A percentile compares a stretch with the other conserved stretches of the same genome.
phyloP scores from a whole-genome alignment of 75 land plant genomes.

The Larix kaempferi region DNA sequence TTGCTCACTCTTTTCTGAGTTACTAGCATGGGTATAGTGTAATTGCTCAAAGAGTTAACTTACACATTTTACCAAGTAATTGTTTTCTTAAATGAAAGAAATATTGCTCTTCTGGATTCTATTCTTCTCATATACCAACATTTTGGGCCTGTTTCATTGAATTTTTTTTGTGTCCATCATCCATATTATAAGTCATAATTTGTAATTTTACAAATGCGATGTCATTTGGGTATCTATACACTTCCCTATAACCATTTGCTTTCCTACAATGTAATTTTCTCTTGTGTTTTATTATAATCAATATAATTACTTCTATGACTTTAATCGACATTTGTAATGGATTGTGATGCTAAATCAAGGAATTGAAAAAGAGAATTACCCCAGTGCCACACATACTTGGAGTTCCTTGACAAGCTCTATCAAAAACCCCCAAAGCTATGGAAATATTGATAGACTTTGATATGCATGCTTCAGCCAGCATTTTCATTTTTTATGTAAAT shows the following conservation, averaged over 20 bases:
- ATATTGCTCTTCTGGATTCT: background rate
- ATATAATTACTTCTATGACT: background rate
- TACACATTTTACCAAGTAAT: background rate
- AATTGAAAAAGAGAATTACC: too few relatives aligned
- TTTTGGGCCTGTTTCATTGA: background rate
- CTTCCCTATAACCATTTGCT: background rate
- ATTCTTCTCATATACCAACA: background rate
- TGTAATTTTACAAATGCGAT: too few relatives aligned
- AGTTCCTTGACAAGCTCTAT: too few relatives aligned
- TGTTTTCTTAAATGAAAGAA: background rate
- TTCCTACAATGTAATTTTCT: background rate
- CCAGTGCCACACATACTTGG: too few relatives aligned
- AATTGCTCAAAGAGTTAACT: background rate
- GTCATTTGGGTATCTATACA: too few relatives aligned
- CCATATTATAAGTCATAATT: background rate
- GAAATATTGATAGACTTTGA: background rate
- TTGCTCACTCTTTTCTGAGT: background rate
- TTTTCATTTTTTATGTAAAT: background rate
- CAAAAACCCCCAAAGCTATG: too few relatives aligned
- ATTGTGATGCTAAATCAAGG: background rate
- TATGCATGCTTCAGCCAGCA: background rate
- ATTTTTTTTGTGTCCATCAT: background rate
- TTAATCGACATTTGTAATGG: background rate
- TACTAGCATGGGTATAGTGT: background rate
- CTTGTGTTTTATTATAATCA: too few relatives aligned